Base-by-base conservation (phyloP, 75 land plant genomes). In the Picea glauca region DNA sequence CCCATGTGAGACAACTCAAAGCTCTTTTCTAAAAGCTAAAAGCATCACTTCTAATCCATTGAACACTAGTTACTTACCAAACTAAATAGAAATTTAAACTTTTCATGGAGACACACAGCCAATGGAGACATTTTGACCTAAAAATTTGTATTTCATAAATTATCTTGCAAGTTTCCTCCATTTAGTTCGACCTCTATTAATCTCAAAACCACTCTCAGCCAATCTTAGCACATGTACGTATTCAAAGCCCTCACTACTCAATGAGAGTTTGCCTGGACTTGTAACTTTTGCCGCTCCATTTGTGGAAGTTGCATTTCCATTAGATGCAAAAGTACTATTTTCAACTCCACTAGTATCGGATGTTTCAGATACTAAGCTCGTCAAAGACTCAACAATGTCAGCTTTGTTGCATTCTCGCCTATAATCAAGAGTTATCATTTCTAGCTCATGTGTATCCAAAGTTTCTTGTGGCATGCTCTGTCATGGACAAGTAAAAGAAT, bases 101-200 rank as follows among this genome's bases (percentile, higher is more conserved):
- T 35, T 35, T 35, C 38, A 35, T 35, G 38, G 38, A 35, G 38
- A 35, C 38, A 35, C 2, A 35, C 38, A 35, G 38, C 1, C 1
- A 35, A 35, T 38, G 40, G 40, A 38, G 40, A 38, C 3, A 3
- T 38, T 38, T 2, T 38, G 40, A 38, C 40, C 38, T 40, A 2
- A 40, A 40, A 40, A 40, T 35, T 35, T 2, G 38, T 35, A 35
- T 35, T 35, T 35, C 38, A 35, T 35, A 35, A 35, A 35, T 88
- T 65, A 81, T 76, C 78, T 86, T 2, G 58, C 61, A 33, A 78
- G 81, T 66, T 80, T 91, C 83, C 92, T 90, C 98, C 98, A 96
- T 58, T 79, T 86, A 7, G 96, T 93, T 32, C 94, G 81, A 9
- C 96, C 98, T 58, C 98, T 79, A 79, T 96, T 96, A 50, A 96